Percentiles rank a stretch among this genome's conserved stretches.
Evolutionary conservation across 352 stramenopile species (phyloP).

Genomic region (Pythium scleroteichum): DNA sequence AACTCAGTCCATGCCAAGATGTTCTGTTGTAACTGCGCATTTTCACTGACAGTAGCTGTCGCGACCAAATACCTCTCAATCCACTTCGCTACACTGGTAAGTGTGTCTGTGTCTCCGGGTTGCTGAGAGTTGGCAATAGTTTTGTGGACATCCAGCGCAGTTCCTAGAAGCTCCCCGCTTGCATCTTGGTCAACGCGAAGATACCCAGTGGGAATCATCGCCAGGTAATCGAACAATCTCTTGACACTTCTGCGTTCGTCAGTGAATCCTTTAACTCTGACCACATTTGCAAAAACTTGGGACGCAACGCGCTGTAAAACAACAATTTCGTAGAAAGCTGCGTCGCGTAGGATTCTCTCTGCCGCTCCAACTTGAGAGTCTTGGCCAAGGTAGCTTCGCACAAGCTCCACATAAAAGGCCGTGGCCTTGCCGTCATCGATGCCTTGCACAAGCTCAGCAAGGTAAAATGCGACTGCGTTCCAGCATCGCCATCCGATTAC

Average conservation of each 20-base stretch:
- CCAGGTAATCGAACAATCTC: constrained; percentile 22
- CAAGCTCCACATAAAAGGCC: constrained; percentile 17
- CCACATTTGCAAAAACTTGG: constrained; percentile 29
- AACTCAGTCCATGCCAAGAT: constrained; percentile 22
- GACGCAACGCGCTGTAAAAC: constrained; percentile 45
- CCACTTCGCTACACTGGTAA: constrained; percentile 40
- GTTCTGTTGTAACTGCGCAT: neutral
- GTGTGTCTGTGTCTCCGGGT: neutral
- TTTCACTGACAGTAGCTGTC: constrained; percentile 4
- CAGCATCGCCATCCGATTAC: constrained; percentile 66
- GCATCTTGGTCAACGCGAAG: constrained; percentile 1
- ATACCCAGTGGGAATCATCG: constrained; percentile 23
- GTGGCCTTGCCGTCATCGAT: constrained; percentile 19
- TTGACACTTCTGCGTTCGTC: neutral
- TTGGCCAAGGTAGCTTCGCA: constrained; percentile 16
- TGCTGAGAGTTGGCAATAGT: constrained; percentile 1
- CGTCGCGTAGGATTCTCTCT: constrained; percentile 59
- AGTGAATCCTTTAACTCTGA: neutral
- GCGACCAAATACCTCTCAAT: constrained; percentile 21
- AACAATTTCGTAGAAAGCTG: constrained; percentile 81
- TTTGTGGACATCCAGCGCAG: constrained; percentile 16
- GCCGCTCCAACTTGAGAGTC: constrained; percentile 14
- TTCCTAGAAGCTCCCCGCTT: constrained; percentile 10
- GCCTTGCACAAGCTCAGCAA: constrained; percentile 60
- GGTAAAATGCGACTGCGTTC: constrained; percentile 68